phyloP scores from a whole-genome alignment of 2,329 filamentous ascomycete genomes.

The Monosporascus sp. region DNA sequence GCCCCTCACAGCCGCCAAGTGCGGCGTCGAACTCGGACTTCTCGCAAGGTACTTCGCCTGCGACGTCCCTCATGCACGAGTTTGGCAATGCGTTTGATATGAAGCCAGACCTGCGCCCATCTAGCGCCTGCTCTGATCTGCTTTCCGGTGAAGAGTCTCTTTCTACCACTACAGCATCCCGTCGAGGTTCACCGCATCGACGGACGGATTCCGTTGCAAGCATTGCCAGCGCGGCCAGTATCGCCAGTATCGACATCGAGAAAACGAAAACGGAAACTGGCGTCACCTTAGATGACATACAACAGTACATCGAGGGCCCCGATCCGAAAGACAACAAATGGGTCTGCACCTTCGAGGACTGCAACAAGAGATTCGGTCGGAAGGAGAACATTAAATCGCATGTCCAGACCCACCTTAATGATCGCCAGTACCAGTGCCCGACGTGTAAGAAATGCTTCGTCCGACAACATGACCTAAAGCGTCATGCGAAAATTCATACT shows the following conservation, averaged over 20 bases:
- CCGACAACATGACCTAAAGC: conserved; percentile 92
- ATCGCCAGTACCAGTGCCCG: conserved; percentile 91
- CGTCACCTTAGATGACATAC: conserved; percentile 79
- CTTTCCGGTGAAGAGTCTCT: conserved; percentile 15
- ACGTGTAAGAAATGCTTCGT: conserved; percentile 95
- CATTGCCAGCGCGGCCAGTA: conserved; percentile 53
- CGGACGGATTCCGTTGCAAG: conserved; percentile 57
- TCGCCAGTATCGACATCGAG: conserved; percentile 58
- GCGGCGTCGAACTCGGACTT: conserved; percentile 42
- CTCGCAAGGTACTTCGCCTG: conserved; percentile 49
- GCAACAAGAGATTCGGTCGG: conserved; percentile 86
- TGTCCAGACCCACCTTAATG: conserved; percentile 94
- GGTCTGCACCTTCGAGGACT: conserved; percentile 71
- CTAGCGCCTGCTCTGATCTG: conserved; percentile 11
- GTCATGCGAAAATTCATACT: conserved; percentile 95
- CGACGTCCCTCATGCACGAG: conserved; percentile 41
- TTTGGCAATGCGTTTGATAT: conserved; percentile 39
- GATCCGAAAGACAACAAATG: conserved; percentile 72
- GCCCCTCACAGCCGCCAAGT: conserved; percentile 29
- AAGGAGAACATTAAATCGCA: conserved; percentile 99
- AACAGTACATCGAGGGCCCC: conserved; percentile 67
- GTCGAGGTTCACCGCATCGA: conserved; percentile 38
- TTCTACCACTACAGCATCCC: conserved; percentile 19
- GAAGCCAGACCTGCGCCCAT: conserved; percentile 35
- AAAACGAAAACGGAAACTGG: conserved; percentile 72